These are phyloP conservation scores for Artemisia tridentata DNA, from an alignment of 129 eudicot genomes.

Conservation along the genomic window DNA sequence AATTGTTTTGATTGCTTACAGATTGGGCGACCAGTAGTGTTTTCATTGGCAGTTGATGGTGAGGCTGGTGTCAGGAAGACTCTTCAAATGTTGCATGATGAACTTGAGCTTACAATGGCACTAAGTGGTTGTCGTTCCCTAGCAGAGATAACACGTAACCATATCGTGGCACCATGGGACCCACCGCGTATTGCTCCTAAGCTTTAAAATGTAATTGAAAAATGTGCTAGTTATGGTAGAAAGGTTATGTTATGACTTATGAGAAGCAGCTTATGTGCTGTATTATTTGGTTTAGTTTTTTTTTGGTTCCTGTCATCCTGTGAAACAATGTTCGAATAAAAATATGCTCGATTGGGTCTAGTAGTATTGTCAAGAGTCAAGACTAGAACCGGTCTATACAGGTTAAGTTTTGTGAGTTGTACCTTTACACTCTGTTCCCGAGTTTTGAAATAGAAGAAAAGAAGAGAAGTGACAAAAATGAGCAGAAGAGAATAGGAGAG, in stretches of 20 bases:
- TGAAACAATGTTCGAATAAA: conserved; percentile 27
- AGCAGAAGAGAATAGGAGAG: too few species aligned
- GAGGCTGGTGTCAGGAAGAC: conserved; percentile 85
- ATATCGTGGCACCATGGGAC: conserved; percentile 70
- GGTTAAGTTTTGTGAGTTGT: too few species aligned
- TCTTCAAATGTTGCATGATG: conserved; percentile 82
- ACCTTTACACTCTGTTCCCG: too few species aligned
- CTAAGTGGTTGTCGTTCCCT: conserved; percentile 84
- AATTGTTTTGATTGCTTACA: conserved; percentile 22
- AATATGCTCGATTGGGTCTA: neutral
- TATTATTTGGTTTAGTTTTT: neutral
- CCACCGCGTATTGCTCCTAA: conserved; percentile 40
- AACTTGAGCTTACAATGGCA: conserved; percentile 90
- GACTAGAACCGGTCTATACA: too few species aligned
- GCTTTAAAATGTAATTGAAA: conserved; percentile 32
- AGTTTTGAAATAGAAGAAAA: too few species aligned
- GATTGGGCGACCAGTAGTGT: conserved; percentile 86
- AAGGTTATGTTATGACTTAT: neutral
- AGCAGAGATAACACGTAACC: conserved; percentile 69
- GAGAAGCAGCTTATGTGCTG: conserved; percentile 3
- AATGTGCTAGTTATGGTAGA: neutral
- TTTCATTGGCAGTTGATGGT: conserved; percentile 81
- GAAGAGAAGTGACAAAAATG: too few species aligned
- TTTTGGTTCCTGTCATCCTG: neutral
- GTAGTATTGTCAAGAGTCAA: neutral